A percentile compares a stretch with the other conserved stretches of the same genome.
Conservation (phyloP, 2,329 filamentous ascomycete genomes). For the Monosporascus cannonballus region DNA sequence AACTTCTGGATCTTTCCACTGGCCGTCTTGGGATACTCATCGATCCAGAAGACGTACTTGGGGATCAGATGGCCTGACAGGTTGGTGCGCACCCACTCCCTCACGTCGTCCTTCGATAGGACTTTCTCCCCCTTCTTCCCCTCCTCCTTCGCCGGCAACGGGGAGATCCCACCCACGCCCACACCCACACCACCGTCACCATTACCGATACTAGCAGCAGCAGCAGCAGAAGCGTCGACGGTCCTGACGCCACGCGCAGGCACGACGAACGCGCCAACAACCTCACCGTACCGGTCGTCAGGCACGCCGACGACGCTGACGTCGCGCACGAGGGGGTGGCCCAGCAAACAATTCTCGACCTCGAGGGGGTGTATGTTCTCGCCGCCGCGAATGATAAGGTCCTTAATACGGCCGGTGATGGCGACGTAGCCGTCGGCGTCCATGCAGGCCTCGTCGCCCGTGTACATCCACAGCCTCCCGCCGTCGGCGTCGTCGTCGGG, state of each 20-base stretch:
- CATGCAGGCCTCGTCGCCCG: conserved; percentile 86
- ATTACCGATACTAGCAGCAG: conserved; percentile 7
- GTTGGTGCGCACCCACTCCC: conserved; percentile 63
- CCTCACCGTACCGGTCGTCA: conserved; percentile 78
- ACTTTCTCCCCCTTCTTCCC: conserved; percentile 13
- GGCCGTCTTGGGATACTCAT: conserved; percentile 86
- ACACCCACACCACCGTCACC: conserved; percentile 15
- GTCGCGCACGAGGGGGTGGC: conserved; percentile 64
- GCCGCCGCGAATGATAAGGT: conserved; percentile 88
- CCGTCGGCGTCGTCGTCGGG: conserved; percentile 39
- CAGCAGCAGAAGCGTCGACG: conserved; percentile 21
- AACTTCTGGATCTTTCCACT: conserved; percentile 98
- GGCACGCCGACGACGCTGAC: conserved; percentile 79
- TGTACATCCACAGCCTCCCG: conserved; percentile 76
- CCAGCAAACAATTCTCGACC: conserved; percentile 80
- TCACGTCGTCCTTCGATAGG: conserved; percentile 54
- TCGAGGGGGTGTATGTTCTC: conserved; percentile 96
- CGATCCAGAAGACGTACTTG: conserved; percentile 82
- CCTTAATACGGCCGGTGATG: conserved; percentile 90
- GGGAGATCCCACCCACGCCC: conserved; percentile 10
- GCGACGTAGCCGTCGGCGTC: conserved; percentile 75
- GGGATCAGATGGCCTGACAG: conserved; percentile 75
- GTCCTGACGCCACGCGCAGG: conserved; percentile 31
- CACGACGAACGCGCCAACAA: conserved; percentile 78
- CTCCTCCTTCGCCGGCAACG: conserved; percentile 2